Percentiles rank a stretch among this genome's conserved stretches.
Evolutionary conservation across 208 protist genomes (phyloP).

Genomic region (Trypanosomatidae sp.): DNA sequence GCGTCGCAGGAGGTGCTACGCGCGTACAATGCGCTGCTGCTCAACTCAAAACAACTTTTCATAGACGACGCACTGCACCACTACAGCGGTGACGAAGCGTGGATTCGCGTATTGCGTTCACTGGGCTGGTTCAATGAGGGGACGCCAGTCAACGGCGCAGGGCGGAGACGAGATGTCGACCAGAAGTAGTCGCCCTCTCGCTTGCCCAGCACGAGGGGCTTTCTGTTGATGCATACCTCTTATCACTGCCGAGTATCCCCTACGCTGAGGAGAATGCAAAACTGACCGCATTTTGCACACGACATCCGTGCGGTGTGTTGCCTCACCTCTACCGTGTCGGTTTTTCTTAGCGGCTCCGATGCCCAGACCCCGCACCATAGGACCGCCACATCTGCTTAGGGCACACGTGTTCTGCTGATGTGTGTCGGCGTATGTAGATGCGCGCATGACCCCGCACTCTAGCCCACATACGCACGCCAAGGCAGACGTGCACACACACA

Average conservation of each 20-base stretch:
- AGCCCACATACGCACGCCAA: neutral
- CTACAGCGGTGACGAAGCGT: slow-evolving; percentile 62
- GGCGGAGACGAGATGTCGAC: no score
- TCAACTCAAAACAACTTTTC: slow-evolving; percentile 46
- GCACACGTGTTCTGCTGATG: neutral
- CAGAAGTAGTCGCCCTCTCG: neutral
- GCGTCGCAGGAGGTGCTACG: slow-evolving; percentile 17
- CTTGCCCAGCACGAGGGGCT: neutral
- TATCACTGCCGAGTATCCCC: no score
- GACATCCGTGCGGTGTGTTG: neutral
- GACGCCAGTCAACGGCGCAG: no score
- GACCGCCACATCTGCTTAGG: neutral
- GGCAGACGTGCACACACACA: neutral
- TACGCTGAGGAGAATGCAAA: neutral
- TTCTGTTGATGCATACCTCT: neutral
- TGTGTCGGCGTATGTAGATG: no score
- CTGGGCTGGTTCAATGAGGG: slow-evolving; percentile 28
- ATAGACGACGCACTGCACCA: slow-evolving; percentile 68
- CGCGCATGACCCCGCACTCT: neutral
- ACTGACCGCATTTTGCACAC: neutral
- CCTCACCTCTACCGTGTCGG: no score
- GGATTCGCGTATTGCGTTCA: slow-evolving; percentile 50
- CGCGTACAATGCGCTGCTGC: slow-evolving; percentile 39
- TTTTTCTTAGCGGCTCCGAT: neutral
- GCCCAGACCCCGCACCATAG: neutral